A percentile compares a stretch with the other conserved stretches of the same genome.
These are phyloP conservation scores for Paramecium biaurelia DNA, from an alignment of 73 alveolate genomes.

Conservation along the genomic window DNA sequence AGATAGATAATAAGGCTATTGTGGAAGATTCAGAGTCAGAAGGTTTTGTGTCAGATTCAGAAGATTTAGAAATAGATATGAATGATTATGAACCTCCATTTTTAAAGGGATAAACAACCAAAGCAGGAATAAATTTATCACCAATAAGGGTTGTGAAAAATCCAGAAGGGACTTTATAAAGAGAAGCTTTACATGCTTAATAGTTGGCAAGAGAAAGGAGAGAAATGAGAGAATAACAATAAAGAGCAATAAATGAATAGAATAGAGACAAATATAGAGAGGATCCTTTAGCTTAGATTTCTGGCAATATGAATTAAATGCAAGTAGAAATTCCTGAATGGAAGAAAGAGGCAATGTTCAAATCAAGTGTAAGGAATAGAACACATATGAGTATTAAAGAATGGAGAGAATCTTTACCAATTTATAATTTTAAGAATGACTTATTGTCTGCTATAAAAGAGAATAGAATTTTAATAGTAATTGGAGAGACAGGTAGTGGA, in stretches of 20 bases:
- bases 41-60: conserved; percentile 75
- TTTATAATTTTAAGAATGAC: conserved; percentile 88
- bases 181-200: conserved; percentile 88
- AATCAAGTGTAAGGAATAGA: conserved; percentile 63
- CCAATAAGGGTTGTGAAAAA: conserved; percentile 90
- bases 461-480: conserved; percentile 92
- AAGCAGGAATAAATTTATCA: conserved; percentile 82
- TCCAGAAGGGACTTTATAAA: conserved; percentile 93
- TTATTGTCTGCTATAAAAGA: conserved; percentile 83
- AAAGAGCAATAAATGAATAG: conserved; percentile 77
- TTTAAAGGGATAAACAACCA: conserved; percentile 89
- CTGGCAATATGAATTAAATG: conserved; percentile 64
- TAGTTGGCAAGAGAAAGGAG: conserved; percentile 93
- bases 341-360: conserved; percentile 71
- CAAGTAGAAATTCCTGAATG: conserved; percentile 70
- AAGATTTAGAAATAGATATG: conserved; percentile 89
- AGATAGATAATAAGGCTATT: conserved; percentile 63
- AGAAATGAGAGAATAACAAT: conserved; percentile 85
- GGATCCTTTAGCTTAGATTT: conserved; percentile 73
- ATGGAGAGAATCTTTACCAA: conserved; percentile 97
- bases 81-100: conserved; percentile 97
- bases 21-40: conserved; percentile 62
- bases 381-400: conserved; percentile 83
- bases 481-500: conserved; percentile 99
- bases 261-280: conserved; percentile 83